Evolutionary conservation across 192 early-diverging fungal species (phyloP), one percentile per base, ranked within the genome.

Genomic region (Phlyctochytrium planicorne): DNA sequence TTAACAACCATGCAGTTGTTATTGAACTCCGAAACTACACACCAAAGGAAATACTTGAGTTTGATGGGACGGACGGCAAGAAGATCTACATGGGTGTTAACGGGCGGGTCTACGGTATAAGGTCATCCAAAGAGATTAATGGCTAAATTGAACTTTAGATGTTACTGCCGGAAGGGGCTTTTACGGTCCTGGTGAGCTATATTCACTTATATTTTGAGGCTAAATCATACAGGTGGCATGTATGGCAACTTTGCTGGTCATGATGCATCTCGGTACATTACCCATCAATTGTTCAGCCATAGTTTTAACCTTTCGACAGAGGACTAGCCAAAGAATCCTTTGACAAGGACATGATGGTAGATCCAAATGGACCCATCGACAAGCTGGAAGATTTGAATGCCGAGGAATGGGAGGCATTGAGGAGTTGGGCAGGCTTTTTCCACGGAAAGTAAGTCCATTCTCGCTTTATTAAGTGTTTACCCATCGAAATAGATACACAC

Each of bases 241-340:
- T 98, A 98, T 69, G 90, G 87, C 31, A 96, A 94, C 83, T 98
- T 97, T 87, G 89, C 94, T 3, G 96, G 96, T 1, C 86, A 90
- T n/a, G 96, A 98, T 80, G 94, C 96, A 17, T 95, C 93, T 16
- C 63, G 60, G 60, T 62, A 62, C 61, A 55, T 25, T 24, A 24
- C 24, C 55, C 55, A 20, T 14, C 24, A 10, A 6, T 47, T 47
- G 6, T 47, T 20, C 6, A 47, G 40, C 40, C 40, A 47, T 14
- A 47, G 40, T 6, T 20, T 47, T 6, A 47, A 47, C 20, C 20
- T 47, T 47, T 47, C 20, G 10, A 20, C 23, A 86, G 96, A 32
- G 94, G 96, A 0, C 76, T 98, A 62, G 91, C 94, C 35, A 89
- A 94, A 72, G 82, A 91, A 62, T 91, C 90, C 52, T 96, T 98